phyloP scores from a whole-genome alignment of 2,329 filamentous ascomycete species.

The Orbilia javanica region DNA sequence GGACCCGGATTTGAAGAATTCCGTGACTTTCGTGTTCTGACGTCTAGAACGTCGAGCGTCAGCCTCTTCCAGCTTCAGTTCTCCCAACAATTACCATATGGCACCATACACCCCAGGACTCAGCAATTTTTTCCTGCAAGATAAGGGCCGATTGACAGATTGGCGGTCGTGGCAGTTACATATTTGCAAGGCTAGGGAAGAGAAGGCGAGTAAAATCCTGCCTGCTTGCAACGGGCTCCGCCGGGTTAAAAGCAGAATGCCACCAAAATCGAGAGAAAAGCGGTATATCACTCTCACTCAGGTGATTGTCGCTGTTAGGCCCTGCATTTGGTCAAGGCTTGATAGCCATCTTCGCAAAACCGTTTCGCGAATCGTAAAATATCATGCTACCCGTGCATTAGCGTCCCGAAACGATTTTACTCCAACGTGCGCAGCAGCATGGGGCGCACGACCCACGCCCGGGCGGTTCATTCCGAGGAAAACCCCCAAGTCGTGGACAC shows the following conservation, averaged over 20 bases:
- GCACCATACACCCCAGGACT: slow-evolving; percentile 10
- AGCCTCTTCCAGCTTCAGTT: slow-evolving; percentile 10
- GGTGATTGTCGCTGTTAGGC: slow-evolving; percentile 50
- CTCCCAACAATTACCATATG: slow-evolving; percentile 30
- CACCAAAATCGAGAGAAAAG: slow-evolving; percentile 18
- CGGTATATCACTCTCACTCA: slow-evolving; percentile 28
- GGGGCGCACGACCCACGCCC: slow-evolving; percentile 30
- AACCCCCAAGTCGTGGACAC: slow-evolving; percentile 14
- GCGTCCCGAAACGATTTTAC: slow-evolving; percentile 36
- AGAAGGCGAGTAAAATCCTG: slow-evolving; percentile 16
- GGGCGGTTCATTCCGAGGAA: slow-evolving; percentile 57
- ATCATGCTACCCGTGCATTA: slow-evolving; percentile 59
- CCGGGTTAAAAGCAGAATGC: slow-evolving; percentile 33
- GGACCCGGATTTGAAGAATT: slow-evolving; percentile 38
- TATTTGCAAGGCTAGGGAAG: slow-evolving; percentile 9
- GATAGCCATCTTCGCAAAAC: slow-evolving; percentile 39
- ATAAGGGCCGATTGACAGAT: slow-evolving; percentile 39
- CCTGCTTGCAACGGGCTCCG: slow-evolving; percentile 22
- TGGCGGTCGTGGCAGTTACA: slow-evolving; percentile 24
- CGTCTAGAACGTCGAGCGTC: slow-evolving; percentile 38
- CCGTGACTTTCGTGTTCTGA: slow-evolving; percentile 43
- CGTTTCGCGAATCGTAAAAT: slow-evolving; percentile 53
- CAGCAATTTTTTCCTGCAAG: slow-evolving; percentile 37
- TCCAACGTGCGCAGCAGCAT: slow-evolving; percentile 3
- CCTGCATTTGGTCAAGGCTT: slow-evolving; percentile 44